phyloP scores from a whole-genome alignment of 2,329 filamentous ascomycete genomes.

The Capronia epimyces region DNA sequence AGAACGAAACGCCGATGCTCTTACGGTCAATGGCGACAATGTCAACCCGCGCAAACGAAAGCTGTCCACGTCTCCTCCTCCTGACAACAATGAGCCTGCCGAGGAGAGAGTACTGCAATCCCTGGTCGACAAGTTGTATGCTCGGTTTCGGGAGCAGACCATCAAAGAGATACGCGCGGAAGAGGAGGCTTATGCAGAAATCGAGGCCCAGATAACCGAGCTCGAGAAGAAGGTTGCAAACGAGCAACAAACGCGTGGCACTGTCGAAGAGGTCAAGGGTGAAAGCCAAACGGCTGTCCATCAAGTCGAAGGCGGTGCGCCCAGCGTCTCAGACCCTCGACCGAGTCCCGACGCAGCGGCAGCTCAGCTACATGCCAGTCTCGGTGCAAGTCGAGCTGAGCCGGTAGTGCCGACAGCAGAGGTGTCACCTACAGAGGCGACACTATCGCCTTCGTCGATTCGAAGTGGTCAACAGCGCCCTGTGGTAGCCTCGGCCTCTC shows the following conservation, averaged over 20 bases:
- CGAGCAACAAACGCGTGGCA: conserved; percentile 29
- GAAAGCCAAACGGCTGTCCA: not conserved
- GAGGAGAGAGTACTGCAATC: conserved; percentile 20
- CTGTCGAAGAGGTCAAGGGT: conserved; percentile 3
- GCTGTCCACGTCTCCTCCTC: conserved; percentile 57
- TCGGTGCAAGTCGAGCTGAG: conserved; percentile 16
- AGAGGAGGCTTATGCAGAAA: conserved; percentile 59
- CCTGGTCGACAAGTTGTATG: conserved; percentile 68
- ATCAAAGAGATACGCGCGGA: conserved; percentile 68
- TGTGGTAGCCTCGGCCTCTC: conserved; percentile 15
- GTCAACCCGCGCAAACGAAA: conserved; percentile 66
- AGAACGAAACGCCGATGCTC: conserved; percentile 45
- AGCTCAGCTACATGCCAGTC: conserved; percentile 17
- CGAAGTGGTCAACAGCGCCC: conserved; percentile 8
- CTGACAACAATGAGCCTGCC: conserved; percentile 1
- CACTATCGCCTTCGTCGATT: conserved; percentile 4
- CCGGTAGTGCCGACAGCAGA: conserved; percentile 5
- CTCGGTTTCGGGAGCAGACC: conserved; percentile 64
- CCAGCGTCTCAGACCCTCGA: not conserved
- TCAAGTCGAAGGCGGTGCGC: conserved; percentile 1
- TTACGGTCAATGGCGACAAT: conserved; percentile 33
- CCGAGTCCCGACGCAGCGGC: conserved; percentile 18
- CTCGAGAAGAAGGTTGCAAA: conserved; percentile 59
- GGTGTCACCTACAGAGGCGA: conserved; percentile 3
- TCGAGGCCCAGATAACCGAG: conserved; percentile 63